These are phyloP conservation scores for Monilinia polystroma DNA, from an alignment of 2,329 filamentous ascomycete species.

Conservation along the genomic window DNA sequence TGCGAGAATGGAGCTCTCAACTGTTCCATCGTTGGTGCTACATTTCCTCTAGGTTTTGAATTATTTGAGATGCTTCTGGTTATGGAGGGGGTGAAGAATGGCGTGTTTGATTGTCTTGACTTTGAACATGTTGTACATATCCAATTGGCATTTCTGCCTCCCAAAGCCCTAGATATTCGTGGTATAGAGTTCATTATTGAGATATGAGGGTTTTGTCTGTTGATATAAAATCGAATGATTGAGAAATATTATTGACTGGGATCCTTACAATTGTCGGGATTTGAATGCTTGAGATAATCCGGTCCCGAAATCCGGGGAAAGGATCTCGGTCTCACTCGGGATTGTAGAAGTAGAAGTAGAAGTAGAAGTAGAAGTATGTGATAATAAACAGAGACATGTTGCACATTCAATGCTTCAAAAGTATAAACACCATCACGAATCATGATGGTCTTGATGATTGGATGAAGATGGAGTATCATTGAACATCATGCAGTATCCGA, in stretches of 20 bases:
- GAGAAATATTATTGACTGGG: conserved; percentile 1
- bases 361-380: no score
- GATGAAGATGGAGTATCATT: background rate
- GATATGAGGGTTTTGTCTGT: background rate
- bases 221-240: conserved; percentile 6
- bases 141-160: conserved; percentile 35
- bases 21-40: conserved; percentile 59
- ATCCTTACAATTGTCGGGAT: background rate
- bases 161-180: conserved; percentile 30
- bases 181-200: conserved; percentile 27
- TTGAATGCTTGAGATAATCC: conserved; percentile 15
- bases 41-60: conserved; percentile 36
- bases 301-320: conserved; percentile 17
- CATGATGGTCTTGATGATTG: no score
- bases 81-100: conserved; percentile 35
- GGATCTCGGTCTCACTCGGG: background rate
- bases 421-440: no score
- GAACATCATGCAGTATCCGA: background rate
- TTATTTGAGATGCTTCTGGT: conserved; percentile 32
- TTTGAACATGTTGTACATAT: conserved; percentile 37
- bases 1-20: conserved; percentile 62
- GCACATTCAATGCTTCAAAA: no score
- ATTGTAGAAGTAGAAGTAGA: background rate
- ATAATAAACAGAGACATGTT: no score
- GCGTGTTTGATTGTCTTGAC: conserved; percentile 24